Conservation (phyloP, 2,329 filamentous ascomycete genomes). For the Arthrinium puccinioides region DNA sequence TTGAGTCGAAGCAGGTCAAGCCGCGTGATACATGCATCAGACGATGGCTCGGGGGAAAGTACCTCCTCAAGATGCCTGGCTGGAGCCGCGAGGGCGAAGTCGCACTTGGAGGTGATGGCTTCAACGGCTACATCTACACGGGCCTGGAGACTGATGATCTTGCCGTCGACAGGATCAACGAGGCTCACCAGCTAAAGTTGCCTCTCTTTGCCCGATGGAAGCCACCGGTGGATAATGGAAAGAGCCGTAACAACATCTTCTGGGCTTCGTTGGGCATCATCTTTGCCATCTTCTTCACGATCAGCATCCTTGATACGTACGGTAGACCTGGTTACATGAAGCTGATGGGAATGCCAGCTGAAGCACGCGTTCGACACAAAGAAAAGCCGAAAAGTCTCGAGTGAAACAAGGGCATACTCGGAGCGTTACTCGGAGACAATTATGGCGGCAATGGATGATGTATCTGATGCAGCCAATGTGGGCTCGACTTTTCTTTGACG, state of each 20-base stretch:
- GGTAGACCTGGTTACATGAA: not conserved
- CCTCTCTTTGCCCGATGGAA: not conserved
- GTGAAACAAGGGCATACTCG: not conserved
- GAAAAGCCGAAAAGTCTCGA: not conserved
- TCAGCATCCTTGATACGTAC: not conserved
- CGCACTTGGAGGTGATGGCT: conserved; percentile 33
- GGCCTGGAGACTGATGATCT: conserved; percentile 10
- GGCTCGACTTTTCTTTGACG: not conserved
- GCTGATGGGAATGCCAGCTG: not conserved
- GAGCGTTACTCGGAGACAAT: no score
- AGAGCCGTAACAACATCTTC: not conserved
- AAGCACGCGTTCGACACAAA: not conserved
- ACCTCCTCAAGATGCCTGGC: conserved; percentile 32
- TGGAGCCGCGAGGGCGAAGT: conserved; percentile 32
- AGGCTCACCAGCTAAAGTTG: not conserved
- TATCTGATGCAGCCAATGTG: no score
- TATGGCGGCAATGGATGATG: no score
- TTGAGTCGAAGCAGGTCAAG: conserved; percentile 38
- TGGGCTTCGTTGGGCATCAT: not conserved
- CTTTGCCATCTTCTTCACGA: not conserved
- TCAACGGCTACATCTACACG: conserved; percentile 30
- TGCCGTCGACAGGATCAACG: not conserved
- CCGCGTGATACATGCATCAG: conserved; percentile 38
- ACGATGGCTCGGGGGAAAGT: conserved; percentile 33
- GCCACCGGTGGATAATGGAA: not conserved